These are phyloP conservation scores for Fraxinus floribunda DNA, from an alignment of 305 asterid species.

Conservation along the genomic window DNA sequence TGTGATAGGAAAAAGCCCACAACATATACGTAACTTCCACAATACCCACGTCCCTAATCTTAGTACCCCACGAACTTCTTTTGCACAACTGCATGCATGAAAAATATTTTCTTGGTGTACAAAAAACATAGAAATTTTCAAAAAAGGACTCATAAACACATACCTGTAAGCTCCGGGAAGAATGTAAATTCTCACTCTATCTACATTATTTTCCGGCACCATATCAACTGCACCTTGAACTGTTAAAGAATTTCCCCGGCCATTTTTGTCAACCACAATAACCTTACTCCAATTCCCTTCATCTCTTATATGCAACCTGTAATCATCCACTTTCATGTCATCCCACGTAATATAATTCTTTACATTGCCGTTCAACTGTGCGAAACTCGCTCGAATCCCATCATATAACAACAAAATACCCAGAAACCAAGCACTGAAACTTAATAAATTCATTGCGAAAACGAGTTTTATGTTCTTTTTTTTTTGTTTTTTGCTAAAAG, in stretches of 20 bases:
- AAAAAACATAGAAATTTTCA: background rate
- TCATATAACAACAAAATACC: constrained; percentile 9
- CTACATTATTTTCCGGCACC: constrained; percentile 52
- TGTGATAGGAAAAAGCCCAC: background rate
- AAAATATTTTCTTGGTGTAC: background rate
- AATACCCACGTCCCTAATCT: constrained; percentile 21
- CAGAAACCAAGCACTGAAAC: constrained; percentile 12
- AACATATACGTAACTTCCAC: background rate
- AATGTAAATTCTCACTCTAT: constrained; percentile 60
- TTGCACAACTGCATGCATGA: background rate
- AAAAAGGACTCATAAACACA: background rate
- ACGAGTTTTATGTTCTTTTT: background rate
- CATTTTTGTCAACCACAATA: constrained; percentile 50
- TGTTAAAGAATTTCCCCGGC: constrained; percentile 47
- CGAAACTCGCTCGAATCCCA: constrained; percentile 17
- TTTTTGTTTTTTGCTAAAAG: background rate
- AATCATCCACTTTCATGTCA: constrained; percentile 36
- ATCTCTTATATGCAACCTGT: constrained; percentile 14
- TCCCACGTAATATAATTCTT: constrained; percentile 52
- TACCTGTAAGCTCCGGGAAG: constrained; percentile 79
- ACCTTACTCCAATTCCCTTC: constrained; percentile 11
- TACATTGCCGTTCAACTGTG: background rate
- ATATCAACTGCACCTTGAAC: constrained; percentile 73
- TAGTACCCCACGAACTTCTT: background rate
- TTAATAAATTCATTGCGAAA: constrained; percentile 28